A percentile compares a stretch with the other conserved stretches of the same genome.
These are phyloP conservation scores for Elymus sibiricus DNA, from an alignment of 176 grass and related monocot genomes.

Conservation along the genomic window DNA sequence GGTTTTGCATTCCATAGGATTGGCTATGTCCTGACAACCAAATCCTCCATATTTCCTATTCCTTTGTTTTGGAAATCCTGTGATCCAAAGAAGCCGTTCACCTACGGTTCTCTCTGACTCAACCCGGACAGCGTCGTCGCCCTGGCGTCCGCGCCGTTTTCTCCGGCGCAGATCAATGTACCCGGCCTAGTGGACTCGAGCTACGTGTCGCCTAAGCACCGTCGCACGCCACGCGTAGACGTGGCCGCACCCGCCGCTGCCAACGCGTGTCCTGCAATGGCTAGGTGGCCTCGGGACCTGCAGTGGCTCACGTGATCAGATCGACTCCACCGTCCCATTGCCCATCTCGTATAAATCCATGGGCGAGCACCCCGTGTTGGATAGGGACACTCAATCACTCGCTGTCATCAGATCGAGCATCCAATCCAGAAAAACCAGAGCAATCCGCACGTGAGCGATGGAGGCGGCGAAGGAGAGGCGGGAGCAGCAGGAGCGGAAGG, in stretches of 20 bases:
- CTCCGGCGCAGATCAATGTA: not conserved
- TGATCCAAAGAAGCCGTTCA: not conserved
- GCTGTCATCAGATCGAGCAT: not conserved
- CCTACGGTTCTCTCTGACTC: too few relatives aligned
- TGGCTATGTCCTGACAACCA: not conserved
- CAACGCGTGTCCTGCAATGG: not conserved
- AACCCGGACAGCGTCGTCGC: too few relatives aligned
- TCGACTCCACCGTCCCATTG: not conserved
- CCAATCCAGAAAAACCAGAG: not conserved
- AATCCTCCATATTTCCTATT: not conserved
- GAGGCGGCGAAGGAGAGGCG: constrained; percentile 33
- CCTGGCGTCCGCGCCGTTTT: not conserved
- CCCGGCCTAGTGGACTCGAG: not conserved
- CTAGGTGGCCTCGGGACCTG: not conserved
- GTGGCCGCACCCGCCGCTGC: not conserved
- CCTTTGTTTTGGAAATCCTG: not conserved
- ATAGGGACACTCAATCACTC: not conserved
- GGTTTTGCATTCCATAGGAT: not conserved
- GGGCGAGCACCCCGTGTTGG: not conserved
- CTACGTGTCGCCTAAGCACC: not conserved
- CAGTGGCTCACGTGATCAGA: not conserved
- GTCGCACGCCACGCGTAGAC: not conserved
- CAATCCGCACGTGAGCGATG: not conserved
- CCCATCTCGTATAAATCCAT: not conserved
- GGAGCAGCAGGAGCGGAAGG: constrained; percentile 11